Conservation (phyloP, 2,329 filamentous ascomycete species). For the Cladophialophora chaetospira region DNA sequence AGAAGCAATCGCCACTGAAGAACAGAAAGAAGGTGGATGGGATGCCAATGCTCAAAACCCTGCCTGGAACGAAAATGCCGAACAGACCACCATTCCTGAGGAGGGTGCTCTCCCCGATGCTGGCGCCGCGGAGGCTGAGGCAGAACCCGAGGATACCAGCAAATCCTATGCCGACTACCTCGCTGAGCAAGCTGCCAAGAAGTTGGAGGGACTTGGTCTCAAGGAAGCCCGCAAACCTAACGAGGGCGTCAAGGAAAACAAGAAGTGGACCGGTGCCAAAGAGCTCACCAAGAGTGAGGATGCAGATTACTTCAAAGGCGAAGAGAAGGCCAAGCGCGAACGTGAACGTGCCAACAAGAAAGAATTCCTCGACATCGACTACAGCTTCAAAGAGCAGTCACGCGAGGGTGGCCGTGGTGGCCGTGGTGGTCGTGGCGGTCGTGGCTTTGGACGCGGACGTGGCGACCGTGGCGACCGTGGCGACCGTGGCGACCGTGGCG, state of each 20-base stretch:
- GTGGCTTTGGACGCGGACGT: conserved; percentile 35
- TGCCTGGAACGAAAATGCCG: conserved; percentile 37
- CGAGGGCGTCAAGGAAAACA: conserved; percentile 82
- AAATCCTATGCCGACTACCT: conserved; percentile 91
- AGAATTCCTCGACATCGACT: conserved; percentile 84
- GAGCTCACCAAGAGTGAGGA: conserved; percentile 56
- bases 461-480: conserved; percentile 38
- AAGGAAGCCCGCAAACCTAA: conserved; percentile 84
- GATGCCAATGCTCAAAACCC: conserved; percentile 36
- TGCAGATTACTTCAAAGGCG: conserved; percentile 75
- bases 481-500: conserved; percentile 42
- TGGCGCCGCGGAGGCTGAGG: conserved; percentile 23
- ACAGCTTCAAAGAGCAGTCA: conserved; percentile 73
- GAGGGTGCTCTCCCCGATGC: conserved; percentile 31
- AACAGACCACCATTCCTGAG: conserved; percentile 26
- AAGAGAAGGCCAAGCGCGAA: conserved; percentile 78
- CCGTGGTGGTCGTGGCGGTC: conserved; percentile 51
- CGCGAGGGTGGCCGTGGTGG: conserved; percentile 54
- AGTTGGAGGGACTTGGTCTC: conserved; percentile 63
- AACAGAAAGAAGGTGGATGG: conserved; percentile 70
- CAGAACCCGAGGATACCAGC: conserved; percentile 76
- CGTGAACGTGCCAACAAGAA: conserved; percentile 85
- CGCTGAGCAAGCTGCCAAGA: conserved; percentile 74
- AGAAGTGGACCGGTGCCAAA: conserved; percentile 49
- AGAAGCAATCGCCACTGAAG: conserved; percentile 81